Percentiles rank a stretch among this genome's conserved stretches.
These are phyloP conservation scores for Strobilomyces dryophilus DNA, from an alignment of 768 basidiomycete species.

Conservation along the genomic window DNA sequence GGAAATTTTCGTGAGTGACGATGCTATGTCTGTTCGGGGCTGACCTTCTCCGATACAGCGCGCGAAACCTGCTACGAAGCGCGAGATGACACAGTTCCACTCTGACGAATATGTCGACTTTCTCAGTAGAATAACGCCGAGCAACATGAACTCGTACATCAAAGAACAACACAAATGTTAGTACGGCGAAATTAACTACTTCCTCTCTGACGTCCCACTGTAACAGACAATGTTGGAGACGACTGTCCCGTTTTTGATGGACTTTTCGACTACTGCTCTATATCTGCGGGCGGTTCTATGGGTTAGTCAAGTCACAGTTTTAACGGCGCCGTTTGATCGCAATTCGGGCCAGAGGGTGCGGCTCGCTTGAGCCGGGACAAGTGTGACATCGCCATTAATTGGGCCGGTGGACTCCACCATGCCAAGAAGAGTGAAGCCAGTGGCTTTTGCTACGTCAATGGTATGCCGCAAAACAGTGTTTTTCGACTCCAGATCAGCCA, in stretches of 20 bases:
- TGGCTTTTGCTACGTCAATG: constrained; percentile 99
- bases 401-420: constrained; percentile 98
- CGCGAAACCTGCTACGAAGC: constrained; percentile 98
- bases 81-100: constrained; percentile 99
- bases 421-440: constrained; percentile 99
- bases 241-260: constrained; percentile 99
- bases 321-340: background rate
- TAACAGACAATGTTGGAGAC: constrained; percentile 91
- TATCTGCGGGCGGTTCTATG: constrained; percentile 99
- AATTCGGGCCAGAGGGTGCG: constrained; percentile 74
- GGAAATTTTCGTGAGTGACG: constrained; percentile 91
- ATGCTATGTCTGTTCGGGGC: background rate
- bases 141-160: constrained; percentile 89
- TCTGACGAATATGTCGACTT: constrained; percentile 99
- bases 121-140: constrained; percentile 87
- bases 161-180: constrained; percentile 96
- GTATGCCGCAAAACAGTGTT: constrained; percentile 35
- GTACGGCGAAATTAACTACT: constrained; percentile 14
- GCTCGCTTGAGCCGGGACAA: constrained; percentile 93
- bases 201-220: background rate
- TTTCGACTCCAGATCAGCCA: background rate
- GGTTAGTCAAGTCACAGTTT: constrained; percentile 48
- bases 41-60: constrained; percentile 49
- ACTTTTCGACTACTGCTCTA: constrained; percentile 97
- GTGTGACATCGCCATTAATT: constrained; percentile 98